Evolutionary conservation across 139 green algal genomes (phyloP).

Genomic region (Bryopsis sp.): DNA sequence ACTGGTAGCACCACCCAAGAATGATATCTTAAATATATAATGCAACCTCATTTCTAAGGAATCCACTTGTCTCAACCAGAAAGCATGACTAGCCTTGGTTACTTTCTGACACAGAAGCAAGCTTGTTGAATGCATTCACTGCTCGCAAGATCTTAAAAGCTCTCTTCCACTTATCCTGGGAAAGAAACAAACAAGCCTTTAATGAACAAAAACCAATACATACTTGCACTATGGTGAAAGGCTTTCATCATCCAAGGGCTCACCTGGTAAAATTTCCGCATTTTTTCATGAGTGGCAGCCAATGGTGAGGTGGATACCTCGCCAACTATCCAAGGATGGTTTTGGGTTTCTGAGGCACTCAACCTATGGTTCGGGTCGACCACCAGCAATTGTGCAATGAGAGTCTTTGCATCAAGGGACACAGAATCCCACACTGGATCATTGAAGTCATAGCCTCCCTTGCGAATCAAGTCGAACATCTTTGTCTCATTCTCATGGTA

Average conservation of each 20-base stretch:
- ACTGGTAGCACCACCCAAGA: too few species aligned
- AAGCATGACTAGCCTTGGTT: too few species aligned
- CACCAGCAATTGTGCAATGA: slow-evolving; percentile 30
- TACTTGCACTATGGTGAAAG: too few species aligned
- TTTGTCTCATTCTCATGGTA: slow-evolving; percentile 73
- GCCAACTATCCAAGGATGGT: slow-evolving; percentile 59
- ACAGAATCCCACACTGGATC: slow-evolving; percentile 67
- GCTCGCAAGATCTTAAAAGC: slow-evolving; percentile 8
- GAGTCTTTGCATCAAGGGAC: slow-evolving; percentile 22
- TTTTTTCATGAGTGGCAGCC: slow-evolving; percentile 12
- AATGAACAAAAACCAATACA: too few species aligned
- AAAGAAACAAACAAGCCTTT: too few species aligned
- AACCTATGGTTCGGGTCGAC: slow-evolving; percentile 51
- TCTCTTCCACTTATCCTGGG: slow-evolving; percentile 7
- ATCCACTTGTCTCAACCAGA: too few species aligned
- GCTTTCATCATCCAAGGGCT: too few species aligned
- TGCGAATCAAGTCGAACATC: slow-evolving; percentile 80
- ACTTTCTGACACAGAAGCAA: too few species aligned
- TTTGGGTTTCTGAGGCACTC: slow-evolving; percentile 58
- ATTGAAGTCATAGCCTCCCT: slow-evolving; percentile 63
- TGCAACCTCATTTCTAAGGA: too few species aligned
- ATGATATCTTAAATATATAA: too few species aligned
- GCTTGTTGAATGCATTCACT: slow-evolving; percentile 14
- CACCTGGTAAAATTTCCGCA: too few species aligned
- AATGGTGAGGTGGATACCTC: slow-evolving; percentile 9